Conservation (phyloP, 2,329 filamentous ascomycete species). For the Fusarium sp. region DNA sequence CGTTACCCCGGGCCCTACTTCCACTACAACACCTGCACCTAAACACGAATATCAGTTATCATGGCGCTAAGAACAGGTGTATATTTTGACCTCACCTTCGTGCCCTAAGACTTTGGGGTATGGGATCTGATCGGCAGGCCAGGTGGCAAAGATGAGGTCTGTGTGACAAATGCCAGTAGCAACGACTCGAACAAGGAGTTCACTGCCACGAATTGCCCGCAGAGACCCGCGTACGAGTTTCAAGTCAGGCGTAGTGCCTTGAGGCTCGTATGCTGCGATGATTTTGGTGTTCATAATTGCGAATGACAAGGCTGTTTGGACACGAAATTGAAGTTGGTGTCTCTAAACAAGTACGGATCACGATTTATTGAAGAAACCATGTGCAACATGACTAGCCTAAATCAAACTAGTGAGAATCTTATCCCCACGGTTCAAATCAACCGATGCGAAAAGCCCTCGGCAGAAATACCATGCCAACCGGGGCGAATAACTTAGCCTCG, state of each 20-base stretch:
- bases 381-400: neutral
- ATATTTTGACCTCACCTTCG: neutral
- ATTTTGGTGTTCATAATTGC: neutral
- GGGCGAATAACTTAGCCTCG: neutral
- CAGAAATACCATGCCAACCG: neutral
- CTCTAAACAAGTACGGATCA: neutral
- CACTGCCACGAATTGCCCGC: neutral
- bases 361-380: neutral
- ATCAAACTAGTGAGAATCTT: neutral
- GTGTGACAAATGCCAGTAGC: slow-evolving; percentile 8
- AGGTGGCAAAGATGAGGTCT: neutral
- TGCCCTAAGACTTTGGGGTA: neutral
- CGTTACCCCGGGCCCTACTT: neutral
- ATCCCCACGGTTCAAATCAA: neutral
- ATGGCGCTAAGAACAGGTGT: neutral
- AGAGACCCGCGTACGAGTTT: neutral
- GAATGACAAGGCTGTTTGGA: fast-evolving
- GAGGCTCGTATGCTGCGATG: neutral
- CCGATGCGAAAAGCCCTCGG: neutral
- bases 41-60: neutral
- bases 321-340: neutral
- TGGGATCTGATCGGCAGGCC: neutral
- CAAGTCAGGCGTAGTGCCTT: neutral
- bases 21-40: slow-evolving; percentile 2
- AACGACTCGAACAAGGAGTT: neutral